Evolutionary conservation across 495 filamentous ascomycete genomes (phyloP), one percentile per base, ranked within the genome.

Genomic region (Xylaria grammica): DNA sequence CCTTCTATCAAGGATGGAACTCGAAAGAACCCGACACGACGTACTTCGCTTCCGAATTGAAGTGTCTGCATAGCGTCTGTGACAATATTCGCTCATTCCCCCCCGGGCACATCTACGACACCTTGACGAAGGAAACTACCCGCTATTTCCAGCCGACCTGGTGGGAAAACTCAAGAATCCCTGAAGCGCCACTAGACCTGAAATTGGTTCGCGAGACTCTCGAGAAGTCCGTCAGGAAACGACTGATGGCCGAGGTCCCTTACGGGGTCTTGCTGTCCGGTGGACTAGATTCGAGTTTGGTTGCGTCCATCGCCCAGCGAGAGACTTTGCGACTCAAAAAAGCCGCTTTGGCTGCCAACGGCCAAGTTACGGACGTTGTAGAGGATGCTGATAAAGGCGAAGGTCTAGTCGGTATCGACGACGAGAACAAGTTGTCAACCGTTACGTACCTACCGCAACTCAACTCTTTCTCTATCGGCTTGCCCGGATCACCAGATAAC

Each of bases 201-300:
- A 94, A 89, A 79, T 60, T 83, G 15, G 81, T 99, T 63, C 87
- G 95, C 53, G 85, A 87, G 67, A 89, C 90, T 0, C 82, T 99
- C 44, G 95, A 97, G 84, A 89, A 86, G 77, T 90, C 95, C 29
- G 96, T 99, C 49, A 87, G 95, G 70, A 99, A 99, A 81, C 87
- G 95, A 62, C 82, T 99, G 71, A 99, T 99, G 95, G 95, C 95
- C 20, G 95, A 99, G 78, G 95, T 99, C 50, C 95, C 95, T 19
- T 99, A 97, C 75, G 95, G 95, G 77, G 95, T 99, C 17, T 81
- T 99, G 51, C 84, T 99, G 20, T 98, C 96, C 30, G 95, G 95
- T 71, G 95, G 95, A 71, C 84, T 99, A 51, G 95, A 99, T 80
- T 98, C 96, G 30, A 95, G 91, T 73, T 80, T 99, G 77, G 93